Evolutionary conservation across 139 green algal genomes (phyloP).

Genomic region (Haematococcus sp.): DNA sequence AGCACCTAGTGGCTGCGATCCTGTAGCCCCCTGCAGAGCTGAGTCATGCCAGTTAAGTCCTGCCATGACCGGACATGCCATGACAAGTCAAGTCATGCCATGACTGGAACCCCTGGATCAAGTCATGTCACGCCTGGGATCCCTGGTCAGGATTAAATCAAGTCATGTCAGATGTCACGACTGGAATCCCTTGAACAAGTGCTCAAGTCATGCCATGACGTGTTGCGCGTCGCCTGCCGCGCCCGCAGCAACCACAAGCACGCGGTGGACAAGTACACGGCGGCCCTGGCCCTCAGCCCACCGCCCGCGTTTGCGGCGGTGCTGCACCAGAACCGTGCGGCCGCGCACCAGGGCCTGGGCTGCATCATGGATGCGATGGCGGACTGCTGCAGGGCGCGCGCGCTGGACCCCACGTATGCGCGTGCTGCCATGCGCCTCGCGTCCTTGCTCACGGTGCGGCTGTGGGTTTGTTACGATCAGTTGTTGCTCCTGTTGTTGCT

Average conservation of each 20-base stretch:
- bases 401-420: constrained; percentile 63
- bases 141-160: no score
- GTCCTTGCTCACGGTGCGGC: constrained; percentile 12
- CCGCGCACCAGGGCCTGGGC: constrained; percentile 53
- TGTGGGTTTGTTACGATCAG: no score
- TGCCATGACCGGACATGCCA: no score
- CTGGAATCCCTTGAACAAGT: no score
- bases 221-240: no score
- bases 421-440: constrained; percentile 43
- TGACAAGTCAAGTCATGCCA: no score
- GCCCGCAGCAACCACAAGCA: constrained; percentile 18
- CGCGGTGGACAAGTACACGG: constrained; percentile 49
- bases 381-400: constrained; percentile 69
- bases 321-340: constrained; percentile 78
- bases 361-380: constrained; percentile 59
- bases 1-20: not conserved
- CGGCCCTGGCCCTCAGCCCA: constrained; percentile 30
- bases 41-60: no score
- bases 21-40: not conserved
- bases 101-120: no score
- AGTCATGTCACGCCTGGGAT: no score
- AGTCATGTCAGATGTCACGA: no score
- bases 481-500: no score
- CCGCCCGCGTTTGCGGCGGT: constrained; percentile 59
- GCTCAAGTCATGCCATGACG: no score